Conservation (phyloP, 1,284 basidiomycete species). For the Ustilago nuda region DNA sequence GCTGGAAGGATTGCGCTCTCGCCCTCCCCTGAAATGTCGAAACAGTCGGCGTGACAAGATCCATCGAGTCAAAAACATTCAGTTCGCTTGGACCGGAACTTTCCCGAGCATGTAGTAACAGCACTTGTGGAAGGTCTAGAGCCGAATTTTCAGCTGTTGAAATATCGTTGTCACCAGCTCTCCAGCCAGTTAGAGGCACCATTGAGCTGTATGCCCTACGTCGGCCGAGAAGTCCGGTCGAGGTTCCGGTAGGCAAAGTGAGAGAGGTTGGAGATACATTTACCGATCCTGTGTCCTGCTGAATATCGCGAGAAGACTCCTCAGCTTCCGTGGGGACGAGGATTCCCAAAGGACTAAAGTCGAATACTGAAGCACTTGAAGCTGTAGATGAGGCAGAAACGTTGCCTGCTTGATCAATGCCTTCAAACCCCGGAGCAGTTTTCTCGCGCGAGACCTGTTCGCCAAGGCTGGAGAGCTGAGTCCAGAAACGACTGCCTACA, state of each 20-base stretch:
- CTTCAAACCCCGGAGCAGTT: neutral
- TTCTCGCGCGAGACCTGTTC: constrained; percentile 21
- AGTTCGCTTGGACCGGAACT: neutral
- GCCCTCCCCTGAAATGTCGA: constrained; percentile 26
- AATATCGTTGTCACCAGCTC: constrained; percentile 19
- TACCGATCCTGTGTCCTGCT: neutral
- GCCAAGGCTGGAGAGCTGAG: constrained; percentile 21
- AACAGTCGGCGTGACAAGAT: constrained; percentile 31
- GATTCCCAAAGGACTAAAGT: constrained; percentile 31
- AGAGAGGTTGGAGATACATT: neutral
- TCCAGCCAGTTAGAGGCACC: constrained; percentile 37
- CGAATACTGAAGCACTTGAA: constrained; percentile 29
- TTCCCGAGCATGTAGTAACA: constrained; percentile 7
- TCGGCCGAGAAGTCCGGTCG: neutral
- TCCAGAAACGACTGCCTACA: constrained; percentile 29
- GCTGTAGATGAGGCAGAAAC: constrained; percentile 16
- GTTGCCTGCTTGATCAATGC: neutral
- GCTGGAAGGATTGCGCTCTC: constrained; percentile 20
- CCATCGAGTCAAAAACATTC: neutral
- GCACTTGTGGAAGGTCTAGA: constrained; percentile 18
- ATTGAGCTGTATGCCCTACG: constrained; percentile 36
- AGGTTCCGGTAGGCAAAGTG: neutral
- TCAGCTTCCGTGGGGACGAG: constrained; percentile 14
- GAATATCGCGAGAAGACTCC: neutral
- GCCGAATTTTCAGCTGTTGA: neutral